phyloP scores from a whole-genome alignment of 441 rosid species.

The Erodium chrysanthum region DNA sequence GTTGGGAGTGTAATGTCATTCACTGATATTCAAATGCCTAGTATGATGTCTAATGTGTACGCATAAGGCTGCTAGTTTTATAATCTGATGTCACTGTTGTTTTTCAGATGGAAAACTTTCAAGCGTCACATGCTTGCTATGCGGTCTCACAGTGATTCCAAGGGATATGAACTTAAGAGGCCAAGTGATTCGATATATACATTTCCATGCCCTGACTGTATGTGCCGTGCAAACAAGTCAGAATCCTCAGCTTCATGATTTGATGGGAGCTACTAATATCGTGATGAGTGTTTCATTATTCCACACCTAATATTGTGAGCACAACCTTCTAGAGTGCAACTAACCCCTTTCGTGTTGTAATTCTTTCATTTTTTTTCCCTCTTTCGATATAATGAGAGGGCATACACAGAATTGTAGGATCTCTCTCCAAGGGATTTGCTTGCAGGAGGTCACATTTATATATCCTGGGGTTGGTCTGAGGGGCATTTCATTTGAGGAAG shows the following conservation, averaged over 20 bases:
- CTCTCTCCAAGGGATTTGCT: slow-evolving; percentile 30
- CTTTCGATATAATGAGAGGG: slow-evolving; percentile 25
- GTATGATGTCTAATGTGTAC: not conserved
- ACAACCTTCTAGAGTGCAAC: slow-evolving; percentile 22
- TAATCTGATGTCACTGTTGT: not conserved
- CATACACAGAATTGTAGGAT: slow-evolving; percentile 32
- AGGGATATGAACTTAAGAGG: slow-evolving; percentile 86
- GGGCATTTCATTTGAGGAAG: not conserved
- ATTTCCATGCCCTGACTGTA: slow-evolving; percentile 96
- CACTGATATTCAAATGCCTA: not conserved
- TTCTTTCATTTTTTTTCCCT: slow-evolving; percentile 49
- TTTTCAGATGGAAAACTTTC: slow-evolving; percentile 80
- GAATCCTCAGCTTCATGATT: slow-evolving; percentile 26
- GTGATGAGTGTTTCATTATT: slow-evolving; percentile 10
- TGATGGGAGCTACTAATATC: slow-evolving; percentile 15
- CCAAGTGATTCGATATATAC: slow-evolving; percentile 79
- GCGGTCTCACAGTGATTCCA: slow-evolving; percentile 87
- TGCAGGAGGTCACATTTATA: slow-evolving; percentile 26
- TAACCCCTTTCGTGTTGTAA: slow-evolving; percentile 32
- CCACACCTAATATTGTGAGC: too few relatives aligned
- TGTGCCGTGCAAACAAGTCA: slow-evolving; percentile 72
- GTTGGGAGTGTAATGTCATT: too few relatives aligned
- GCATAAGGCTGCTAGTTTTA: not conserved
- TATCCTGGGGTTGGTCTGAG: not conserved
- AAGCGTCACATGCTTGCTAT: slow-evolving; percentile 83